A percentile compares a stretch with the other conserved stretches of the same genome.
phyloP scores from a whole-genome alignment of 768 basidiomycete species.

The Brasilioporus rufonigricans region DNA sequence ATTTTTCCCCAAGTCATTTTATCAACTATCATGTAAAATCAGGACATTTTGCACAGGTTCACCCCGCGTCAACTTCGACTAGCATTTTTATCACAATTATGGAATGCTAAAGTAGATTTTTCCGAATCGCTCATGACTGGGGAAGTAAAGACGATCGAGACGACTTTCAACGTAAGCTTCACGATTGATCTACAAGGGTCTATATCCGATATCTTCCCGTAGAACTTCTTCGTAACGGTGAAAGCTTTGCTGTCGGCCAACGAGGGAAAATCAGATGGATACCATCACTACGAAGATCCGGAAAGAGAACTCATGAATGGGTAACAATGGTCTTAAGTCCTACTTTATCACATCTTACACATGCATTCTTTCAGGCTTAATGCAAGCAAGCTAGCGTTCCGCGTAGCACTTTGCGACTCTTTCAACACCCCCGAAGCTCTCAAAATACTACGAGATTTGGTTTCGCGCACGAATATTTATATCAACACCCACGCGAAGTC shows the following conservation, averaged over 20 bases:
- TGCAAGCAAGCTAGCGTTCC: slow-evolving; percentile 73
- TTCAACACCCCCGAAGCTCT: slow-evolving; percentile 93
- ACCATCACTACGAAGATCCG: slow-evolving; percentile 59
- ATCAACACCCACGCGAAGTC: slow-evolving; percentile 63
- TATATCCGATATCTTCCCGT: slow-evolving; percentile 6
- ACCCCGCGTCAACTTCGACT: slow-evolving; percentile 87
- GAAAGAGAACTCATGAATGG: slow-evolving; percentile 68
- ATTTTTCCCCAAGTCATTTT: neutral
- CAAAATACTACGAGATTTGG: slow-evolving; percentile 70
- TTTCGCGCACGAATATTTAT: slow-evolving; percentile 86
- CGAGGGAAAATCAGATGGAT: slow-evolving; percentile 51
- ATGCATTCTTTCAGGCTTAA: slow-evolving; percentile 52
- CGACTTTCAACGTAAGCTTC: slow-evolving; percentile 72
- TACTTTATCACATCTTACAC: slow-evolving; percentile 10
- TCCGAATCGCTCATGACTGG: slow-evolving; percentile 86
- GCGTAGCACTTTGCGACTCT: slow-evolving; percentile 88
- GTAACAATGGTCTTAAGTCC: slow-evolving; percentile 38
- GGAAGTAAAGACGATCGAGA: slow-evolving; percentile 85
- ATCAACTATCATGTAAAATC: slow-evolving; percentile 11
- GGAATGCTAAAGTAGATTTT: slow-evolving; percentile 94
- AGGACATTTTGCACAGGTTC: slow-evolving; percentile 86
- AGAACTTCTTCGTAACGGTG: slow-evolving; percentile 94
- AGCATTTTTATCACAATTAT: slow-evolving; percentile 86
- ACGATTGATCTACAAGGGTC: neutral
- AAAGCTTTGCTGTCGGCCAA: slow-evolving; percentile 71